A percentile compares a stretch with the other conserved stretches of the same genome.
Conservation (phyloP, 768 basidiomycete genomes). For the Lentinula raphanica region DNA sequence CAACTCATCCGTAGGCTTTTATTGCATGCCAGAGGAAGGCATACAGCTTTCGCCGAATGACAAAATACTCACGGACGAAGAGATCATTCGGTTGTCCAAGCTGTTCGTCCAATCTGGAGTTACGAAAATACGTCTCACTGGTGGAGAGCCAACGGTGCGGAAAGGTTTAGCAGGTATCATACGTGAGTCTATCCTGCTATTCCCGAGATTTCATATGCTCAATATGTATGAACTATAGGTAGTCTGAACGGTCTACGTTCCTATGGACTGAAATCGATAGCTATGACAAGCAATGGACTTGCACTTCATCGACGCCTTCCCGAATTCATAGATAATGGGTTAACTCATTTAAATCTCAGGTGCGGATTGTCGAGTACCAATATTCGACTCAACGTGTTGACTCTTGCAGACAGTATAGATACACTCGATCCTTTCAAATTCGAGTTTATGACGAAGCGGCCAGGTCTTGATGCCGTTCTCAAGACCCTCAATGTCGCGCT, state of each 20-base stretch:
- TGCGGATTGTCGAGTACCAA: slow-evolving; percentile 15
- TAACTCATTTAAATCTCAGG: slow-evolving; percentile 75
- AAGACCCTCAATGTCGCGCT: slow-evolving; percentile 63
- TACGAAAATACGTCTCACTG: slow-evolving; percentile 83
- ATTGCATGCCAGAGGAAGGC: slow-evolving; percentile 86
- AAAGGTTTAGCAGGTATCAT: slow-evolving; percentile 70
- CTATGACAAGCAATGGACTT: slow-evolving; percentile 84
- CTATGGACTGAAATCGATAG: slow-evolving; percentile 67
- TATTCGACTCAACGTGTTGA: background rate
- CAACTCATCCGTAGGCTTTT: slow-evolving; percentile 57
- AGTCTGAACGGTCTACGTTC: slow-evolving; percentile 56
- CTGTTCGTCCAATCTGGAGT: slow-evolving; percentile 81
- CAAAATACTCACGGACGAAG: slow-evolving; percentile 69
- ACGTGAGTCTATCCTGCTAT: slow-evolving; percentile 31
- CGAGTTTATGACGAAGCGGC: slow-evolving; percentile 78
- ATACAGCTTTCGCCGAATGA: slow-evolving; percentile 66
- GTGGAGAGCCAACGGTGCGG: slow-evolving; percentile 83
- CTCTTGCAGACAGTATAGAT: slow-evolving; percentile 53
- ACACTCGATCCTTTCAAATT: slow-evolving; percentile 85
- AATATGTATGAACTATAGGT: slow-evolving; percentile 28
- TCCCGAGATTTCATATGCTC: slow-evolving; percentile 6
- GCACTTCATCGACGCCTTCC: slow-evolving; percentile 70
- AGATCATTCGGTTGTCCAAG: slow-evolving; percentile 65
- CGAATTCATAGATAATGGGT: slow-evolving; percentile 58
- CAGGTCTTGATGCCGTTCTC: slow-evolving; percentile 73